phyloP scores from a whole-genome alignment of 2,329 filamentous ascomycete species.

The Alternaria sp. region DNA sequence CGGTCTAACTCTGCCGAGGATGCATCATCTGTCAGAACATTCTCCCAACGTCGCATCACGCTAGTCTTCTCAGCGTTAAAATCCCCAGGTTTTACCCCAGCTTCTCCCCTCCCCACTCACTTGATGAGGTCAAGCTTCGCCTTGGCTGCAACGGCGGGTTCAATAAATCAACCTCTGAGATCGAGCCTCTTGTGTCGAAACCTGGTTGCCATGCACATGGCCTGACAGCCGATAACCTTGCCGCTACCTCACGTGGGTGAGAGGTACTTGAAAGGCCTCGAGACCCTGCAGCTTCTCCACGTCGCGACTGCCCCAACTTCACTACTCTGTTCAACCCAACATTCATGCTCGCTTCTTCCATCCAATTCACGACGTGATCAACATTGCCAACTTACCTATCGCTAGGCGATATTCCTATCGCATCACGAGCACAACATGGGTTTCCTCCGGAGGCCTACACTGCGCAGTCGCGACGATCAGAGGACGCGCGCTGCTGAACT shows the following conservation, averaged over 20 bases:
- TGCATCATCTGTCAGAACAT: slow-evolving; percentile 17
- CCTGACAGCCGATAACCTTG: not conserved
- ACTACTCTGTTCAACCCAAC: not conserved
- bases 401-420: slow-evolving; percentile 1
- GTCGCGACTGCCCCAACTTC: not conserved
- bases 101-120: slow-evolving; percentile 23
- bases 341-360: not conserved
- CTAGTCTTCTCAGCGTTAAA: slow-evolving; percentile 13
- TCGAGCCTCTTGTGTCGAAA: slow-evolving; percentile 9
- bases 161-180: slow-evolving; percentile 16
- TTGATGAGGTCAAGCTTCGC: slow-evolving; percentile 19
- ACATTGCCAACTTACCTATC: not conserved
- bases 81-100: slow-evolving; percentile 35
- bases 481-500: slow-evolving; percentile 68
- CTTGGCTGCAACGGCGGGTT: slow-evolving; percentile 28
- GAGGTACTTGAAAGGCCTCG: slow-evolving; percentile 20
- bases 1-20: slow-evolving; percentile 29
- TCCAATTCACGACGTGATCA: not conserved
- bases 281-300: not conserved
- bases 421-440: slow-evolving; percentile 29
- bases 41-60: slow-evolving; percentile 19
- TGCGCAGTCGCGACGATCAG: slow-evolving; percentile 50
- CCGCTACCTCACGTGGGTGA: slow-evolving; percentile 4
- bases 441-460: slow-evolving; percentile 42
- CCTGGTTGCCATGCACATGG: slow-evolving; percentile 22